Conservation (phyloP, 768 basidiomycete genomes). For the Nidularia sp. region DNA sequence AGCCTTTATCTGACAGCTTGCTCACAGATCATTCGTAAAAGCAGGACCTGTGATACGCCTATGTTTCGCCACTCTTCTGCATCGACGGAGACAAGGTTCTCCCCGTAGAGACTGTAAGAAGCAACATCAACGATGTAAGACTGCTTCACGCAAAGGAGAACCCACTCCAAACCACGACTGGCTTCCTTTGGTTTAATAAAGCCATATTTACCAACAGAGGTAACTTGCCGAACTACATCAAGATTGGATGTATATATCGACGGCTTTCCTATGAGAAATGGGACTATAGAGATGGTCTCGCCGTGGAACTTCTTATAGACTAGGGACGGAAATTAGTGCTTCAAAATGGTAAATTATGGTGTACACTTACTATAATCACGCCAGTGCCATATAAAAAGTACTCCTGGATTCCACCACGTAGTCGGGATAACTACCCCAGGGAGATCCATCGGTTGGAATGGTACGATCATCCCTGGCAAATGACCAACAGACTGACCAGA, state of each 20-base stretch:
- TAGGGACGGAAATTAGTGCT: not conserved
- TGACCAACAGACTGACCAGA: conserved; percentile 25
- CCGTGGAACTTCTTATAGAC: not conserved
- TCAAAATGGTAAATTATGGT: not conserved
- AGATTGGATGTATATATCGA: conserved; percentile 20
- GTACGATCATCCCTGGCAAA: conserved; percentile 32
- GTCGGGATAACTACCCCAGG: conserved; percentile 32
- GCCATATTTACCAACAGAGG: conserved; percentile 9
- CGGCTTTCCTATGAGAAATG: conserved; percentile 13
- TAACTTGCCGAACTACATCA: conserved; percentile 19
- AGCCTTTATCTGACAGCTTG: not conserved
- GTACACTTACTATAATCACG: conserved; percentile 23
- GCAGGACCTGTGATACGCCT: conserved; percentile 26
- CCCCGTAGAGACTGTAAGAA: conserved; percentile 21
- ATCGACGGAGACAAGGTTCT: conserved; percentile 25
- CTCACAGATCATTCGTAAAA: conserved; percentile 23
- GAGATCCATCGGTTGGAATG: conserved; percentile 33
- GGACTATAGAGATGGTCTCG: conserved; percentile 18
- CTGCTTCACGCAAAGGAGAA: not conserved
- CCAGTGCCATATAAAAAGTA: conserved; percentile 29
- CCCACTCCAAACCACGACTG: conserved; percentile 11
- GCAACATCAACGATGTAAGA: not conserved
- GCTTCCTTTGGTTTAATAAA: conserved; percentile 16
- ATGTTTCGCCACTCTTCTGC: conserved; percentile 27
- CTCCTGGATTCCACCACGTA: conserved; percentile 38